These are phyloP conservation scores for Carpinus fangiana DNA, from an alignment of 306 rosid genomes.

Conservation along the genomic window DNA sequence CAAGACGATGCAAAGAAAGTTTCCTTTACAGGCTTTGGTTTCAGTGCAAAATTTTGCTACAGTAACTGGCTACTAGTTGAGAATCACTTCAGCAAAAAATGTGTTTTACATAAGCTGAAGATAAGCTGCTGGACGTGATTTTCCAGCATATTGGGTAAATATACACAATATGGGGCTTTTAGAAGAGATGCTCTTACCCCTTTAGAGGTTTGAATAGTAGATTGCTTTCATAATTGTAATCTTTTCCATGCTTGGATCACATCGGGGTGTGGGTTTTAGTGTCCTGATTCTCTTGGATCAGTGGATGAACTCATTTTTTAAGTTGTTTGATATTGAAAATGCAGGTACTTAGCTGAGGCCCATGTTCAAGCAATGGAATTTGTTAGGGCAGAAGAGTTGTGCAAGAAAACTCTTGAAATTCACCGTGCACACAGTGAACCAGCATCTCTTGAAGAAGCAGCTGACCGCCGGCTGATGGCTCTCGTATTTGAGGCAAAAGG, in stretches of 20 bases:
- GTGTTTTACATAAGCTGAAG: too few relatives aligned
- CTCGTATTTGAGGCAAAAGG: slow-evolving; percentile 90
- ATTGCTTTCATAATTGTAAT: not conserved
- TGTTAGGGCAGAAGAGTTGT: slow-evolving; percentile 88
- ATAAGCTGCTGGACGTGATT: too few relatives aligned
- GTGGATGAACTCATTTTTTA: not conserved
- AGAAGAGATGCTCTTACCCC: not conserved
- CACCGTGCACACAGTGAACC: slow-evolving; percentile 93
- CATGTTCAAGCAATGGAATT: slow-evolving; percentile 99
- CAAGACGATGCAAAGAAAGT: not conserved
- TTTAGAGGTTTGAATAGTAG: not conserved
- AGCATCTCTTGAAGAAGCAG: slow-evolving; percentile 96
- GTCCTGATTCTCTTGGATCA: not conserved
- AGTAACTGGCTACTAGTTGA: too few relatives aligned
- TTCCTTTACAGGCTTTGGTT: not conserved
- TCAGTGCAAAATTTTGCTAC: not conserved
- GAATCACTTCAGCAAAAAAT: too few relatives aligned
- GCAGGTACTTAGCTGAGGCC: slow-evolving; percentile 95
- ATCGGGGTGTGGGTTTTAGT: not conserved
- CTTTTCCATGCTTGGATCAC: not conserved
- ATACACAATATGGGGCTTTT: too few relatives aligned
- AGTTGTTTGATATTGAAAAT: slow-evolving; percentile 13
- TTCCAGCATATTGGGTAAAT: too few relatives aligned
- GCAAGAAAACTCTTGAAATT: slow-evolving; percentile 88
- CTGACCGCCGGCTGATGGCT: slow-evolving; percentile 92